Conservation (phyloP, 2,329 filamentous ascomycete genomes). For the Alternaria viburni region DNA sequence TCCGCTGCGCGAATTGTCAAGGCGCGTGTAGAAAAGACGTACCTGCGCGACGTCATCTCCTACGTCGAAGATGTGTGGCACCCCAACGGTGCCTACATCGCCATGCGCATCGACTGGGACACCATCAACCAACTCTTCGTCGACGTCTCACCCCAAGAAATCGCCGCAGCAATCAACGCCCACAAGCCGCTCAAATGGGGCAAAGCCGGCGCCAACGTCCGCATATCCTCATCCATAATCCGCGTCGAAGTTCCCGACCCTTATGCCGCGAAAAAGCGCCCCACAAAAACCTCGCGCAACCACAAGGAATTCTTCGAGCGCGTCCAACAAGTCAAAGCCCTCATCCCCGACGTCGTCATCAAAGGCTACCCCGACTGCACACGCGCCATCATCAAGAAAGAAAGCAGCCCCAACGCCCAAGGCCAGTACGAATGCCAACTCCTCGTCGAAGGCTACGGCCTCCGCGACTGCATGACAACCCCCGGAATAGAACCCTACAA, state of each 20-base stretch:
- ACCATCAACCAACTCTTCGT: constrained; percentile 82
- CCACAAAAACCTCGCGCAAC: constrained; percentile 39
- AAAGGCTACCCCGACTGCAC: constrained; percentile 86
- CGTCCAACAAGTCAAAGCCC: constrained; percentile 83
- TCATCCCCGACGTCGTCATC: constrained; percentile 82
- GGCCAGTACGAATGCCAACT: constrained; percentile 65
- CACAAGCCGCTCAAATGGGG: constrained; percentile 84
- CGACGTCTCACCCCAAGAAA: constrained; percentile 75
- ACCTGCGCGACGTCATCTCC: constrained; percentile 77
- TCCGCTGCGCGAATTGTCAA: constrained; percentile 89
- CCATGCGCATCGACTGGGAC: constrained; percentile 79
- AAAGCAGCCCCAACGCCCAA: constrained; percentile 69
- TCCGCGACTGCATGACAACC: constrained; percentile 89
- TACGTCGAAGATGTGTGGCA: constrained; percentile 91
- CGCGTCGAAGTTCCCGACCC: constrained; percentile 72
- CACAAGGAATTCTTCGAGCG: constrained; percentile 73
- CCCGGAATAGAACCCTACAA: constrained; percentile 82
- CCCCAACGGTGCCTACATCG: constrained; percentile 75
- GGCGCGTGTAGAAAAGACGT: constrained; percentile 93
- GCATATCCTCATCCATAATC: constrained; percentile 59
- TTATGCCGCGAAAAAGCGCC: constrained; percentile 31
- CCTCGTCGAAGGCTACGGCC: constrained; percentile 90
- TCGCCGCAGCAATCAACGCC: constrained; percentile 75
- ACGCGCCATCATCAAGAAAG: constrained; percentile 87
- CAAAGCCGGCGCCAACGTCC: constrained; percentile 64